Evolutionary conservation across 2,329 filamentous ascomycete genomes (phyloP).

Genomic region (Trichophyton simii): DNA sequence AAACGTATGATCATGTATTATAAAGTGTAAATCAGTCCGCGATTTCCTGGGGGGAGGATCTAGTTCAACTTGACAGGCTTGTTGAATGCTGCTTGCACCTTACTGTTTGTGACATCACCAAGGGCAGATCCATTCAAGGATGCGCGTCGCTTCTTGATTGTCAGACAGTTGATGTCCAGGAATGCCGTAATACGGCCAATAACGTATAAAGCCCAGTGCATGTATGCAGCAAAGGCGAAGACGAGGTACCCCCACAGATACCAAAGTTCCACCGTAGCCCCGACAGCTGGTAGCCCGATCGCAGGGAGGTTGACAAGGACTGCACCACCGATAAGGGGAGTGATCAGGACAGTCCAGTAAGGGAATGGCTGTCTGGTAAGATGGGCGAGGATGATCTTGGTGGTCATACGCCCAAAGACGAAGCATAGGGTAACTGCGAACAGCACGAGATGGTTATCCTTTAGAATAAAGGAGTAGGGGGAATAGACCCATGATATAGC

Average conservation of each 20-base stretch:
- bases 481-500: constrained; percentile 80
- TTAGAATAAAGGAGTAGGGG: constrained; percentile 68
- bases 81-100: neutral
- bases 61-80: constrained; percentile 2
- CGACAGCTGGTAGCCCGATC: constrained; percentile 57
- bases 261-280: constrained; percentile 54
- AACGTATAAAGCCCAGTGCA: constrained; percentile 82
- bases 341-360: constrained; percentile 87
- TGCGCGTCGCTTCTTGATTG: constrained; percentile 44
- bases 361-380: constrained; percentile 88
- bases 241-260: constrained; percentile 78
- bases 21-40: neutral
- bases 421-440: constrained; percentile 94
- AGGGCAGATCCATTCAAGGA: neutral
- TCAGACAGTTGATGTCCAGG: constrained; percentile 87
- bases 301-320: constrained; percentile 69
- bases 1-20: neutral
- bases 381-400: constrained; percentile 96
- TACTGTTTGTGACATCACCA: neutral
- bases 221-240: constrained; percentile 76
- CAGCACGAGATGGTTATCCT: constrained; percentile 75
- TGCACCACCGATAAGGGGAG: constrained; percentile 74
- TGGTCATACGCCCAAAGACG: constrained; percentile 95
- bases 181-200: constrained; percentile 85
- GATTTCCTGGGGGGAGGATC: neutral